phyloP scores from a whole-genome alignment of 441 rosid genomes.

The Eutrema salsugineum region DNA sequence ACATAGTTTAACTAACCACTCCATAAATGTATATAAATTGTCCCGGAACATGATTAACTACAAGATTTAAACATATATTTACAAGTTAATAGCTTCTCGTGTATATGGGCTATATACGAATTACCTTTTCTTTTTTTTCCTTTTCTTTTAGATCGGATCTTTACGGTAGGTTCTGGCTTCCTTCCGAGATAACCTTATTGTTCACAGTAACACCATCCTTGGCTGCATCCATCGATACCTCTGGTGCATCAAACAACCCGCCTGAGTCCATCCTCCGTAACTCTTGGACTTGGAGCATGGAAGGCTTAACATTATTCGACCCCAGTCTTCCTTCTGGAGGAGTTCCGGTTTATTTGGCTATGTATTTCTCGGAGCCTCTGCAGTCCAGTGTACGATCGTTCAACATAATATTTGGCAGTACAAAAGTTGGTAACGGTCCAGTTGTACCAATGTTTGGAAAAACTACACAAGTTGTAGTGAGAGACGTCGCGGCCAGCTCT shows the following conservation, averaged over 20 bases:
- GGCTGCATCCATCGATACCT: conserved; percentile 18
- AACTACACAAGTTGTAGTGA: conserved; percentile 14
- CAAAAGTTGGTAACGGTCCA: background rate
- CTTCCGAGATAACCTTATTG: background rate
- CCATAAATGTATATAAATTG: too few relatives aligned
- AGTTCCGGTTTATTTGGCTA: conserved; percentile 31
- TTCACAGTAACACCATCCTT: conserved; percentile 6
- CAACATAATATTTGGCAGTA: conserved; percentile 18
- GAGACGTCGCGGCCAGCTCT: conserved; percentile 32
- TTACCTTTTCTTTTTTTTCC: too few relatives aligned
- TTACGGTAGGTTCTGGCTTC: conserved; percentile 46
- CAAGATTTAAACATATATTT: too few relatives aligned
- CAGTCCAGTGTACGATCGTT: conserved; percentile 32
- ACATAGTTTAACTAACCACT: too few relatives aligned
- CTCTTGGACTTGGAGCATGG: conserved; percentile 27
- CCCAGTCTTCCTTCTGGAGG: conserved; percentile 20
- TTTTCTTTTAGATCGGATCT: conserved; percentile 20
- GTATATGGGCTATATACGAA: too few relatives aligned
- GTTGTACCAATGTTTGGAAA: conserved; percentile 35
- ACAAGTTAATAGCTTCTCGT: too few relatives aligned
- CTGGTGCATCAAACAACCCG: conserved; percentile 32
- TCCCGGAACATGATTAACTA: too few relatives aligned
- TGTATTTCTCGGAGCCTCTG: conserved; percentile 55
- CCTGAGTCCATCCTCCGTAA: conserved; percentile 36
- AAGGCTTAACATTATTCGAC: background rate